Percentiles rank a stretch among this genome's conserved stretches.
Evolutionary conservation across 2,329 filamentous ascomycete species (phyloP).

Genomic region (Penicillium sp.): DNA sequence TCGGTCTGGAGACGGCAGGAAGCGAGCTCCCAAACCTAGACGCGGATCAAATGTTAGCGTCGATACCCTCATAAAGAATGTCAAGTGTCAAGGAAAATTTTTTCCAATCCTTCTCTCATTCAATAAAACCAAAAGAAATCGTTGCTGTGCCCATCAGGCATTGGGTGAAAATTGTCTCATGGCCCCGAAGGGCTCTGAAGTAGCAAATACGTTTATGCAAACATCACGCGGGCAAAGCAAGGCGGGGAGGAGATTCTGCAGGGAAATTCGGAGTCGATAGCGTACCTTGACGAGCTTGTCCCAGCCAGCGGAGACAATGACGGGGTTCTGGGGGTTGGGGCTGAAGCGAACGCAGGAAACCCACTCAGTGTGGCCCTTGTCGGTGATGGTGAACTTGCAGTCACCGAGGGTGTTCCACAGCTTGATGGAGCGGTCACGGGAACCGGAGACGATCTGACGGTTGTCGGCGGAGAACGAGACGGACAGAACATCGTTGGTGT

Average conservation of each 20-base stretch:
- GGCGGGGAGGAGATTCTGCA: constrained; percentile 14
- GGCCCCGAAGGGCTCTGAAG: constrained; percentile 90
- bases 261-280: constrained; percentile 22
- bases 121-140: constrained; percentile 12
- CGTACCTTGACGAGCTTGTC: constrained; percentile 99
- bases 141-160: constrained; percentile 33
- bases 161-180: constrained; percentile 96
- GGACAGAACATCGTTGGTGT: constrained; percentile 98
- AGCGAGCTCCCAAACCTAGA: constrained; percentile 95
- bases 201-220: constrained; percentile 99
- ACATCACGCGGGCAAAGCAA: constrained; percentile 64
- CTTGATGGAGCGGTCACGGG: constrained; percentile 98
- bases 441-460: constrained; percentile 98
- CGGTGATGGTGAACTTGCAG: constrained; percentile 99
- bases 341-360: constrained; percentile 99
- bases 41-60: constrained; percentile 18
- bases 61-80: constrained; percentile 3
- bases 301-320: constrained; percentile 97
- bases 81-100: constrained; percentile 7
- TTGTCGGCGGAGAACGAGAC: constrained; percentile 99
- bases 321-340: constrained; percentile 99
- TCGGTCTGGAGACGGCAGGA: constrained; percentile 99
- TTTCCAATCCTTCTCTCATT: constrained; percentile 13
- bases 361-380: constrained; percentile 99
- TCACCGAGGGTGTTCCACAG: constrained; percentile 99